Evolutionary conservation across 768 basidiomycete genomes (phyloP), one percentile per base, ranked within the genome.

Genomic region (Coprinellus micaceus): DNA sequence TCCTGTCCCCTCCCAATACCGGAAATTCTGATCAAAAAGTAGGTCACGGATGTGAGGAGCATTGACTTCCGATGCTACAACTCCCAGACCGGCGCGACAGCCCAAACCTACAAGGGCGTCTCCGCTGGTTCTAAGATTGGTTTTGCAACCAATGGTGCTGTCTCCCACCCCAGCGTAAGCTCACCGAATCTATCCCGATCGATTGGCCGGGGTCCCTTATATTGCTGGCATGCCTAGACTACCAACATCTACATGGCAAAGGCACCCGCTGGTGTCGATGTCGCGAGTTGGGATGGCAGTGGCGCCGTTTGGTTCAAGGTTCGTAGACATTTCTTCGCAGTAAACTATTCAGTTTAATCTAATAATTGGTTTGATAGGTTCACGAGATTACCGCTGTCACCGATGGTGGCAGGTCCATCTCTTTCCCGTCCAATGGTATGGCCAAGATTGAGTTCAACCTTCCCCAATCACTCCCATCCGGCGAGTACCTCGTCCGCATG

Each of bases 21-120:
- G n/a, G n/a, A n/a, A n/a, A n/a, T n/a, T n/a, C n/a, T n/a, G n/a
- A n/a, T 2, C 25, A 2, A 15, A 17, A 11, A 21, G 6, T 45
- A 77, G 75, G 76, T 80, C 26, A 74, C 72, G 26, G 74, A 80
- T 57, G 78, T 81, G 36, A 77, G 66, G 41, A 77, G 75, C 59
- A 46, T 66, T n/a, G 77, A 79, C 54, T 71, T 81, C 64, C 69
- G 77, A 36, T 81, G 79, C 68, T 79, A 81, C 65, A 74, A 71
- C 55, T 74, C 75, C 2, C 60, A 64, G 52, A 75, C 73, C 12
- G 54, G 64, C 25, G 72, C 74, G 4, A 74, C 72, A 6, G 76
- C 80, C 11, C 57, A 71, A 47, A 82, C 79, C 9, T 67, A 75
- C 54, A 69, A 70, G 26, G 48, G 48, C 30, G 77, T 80, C 47